Evolutionary conservation across 345 rosid genomes (phyloP).

Genomic region (Euphorbia peplus): DNA sequence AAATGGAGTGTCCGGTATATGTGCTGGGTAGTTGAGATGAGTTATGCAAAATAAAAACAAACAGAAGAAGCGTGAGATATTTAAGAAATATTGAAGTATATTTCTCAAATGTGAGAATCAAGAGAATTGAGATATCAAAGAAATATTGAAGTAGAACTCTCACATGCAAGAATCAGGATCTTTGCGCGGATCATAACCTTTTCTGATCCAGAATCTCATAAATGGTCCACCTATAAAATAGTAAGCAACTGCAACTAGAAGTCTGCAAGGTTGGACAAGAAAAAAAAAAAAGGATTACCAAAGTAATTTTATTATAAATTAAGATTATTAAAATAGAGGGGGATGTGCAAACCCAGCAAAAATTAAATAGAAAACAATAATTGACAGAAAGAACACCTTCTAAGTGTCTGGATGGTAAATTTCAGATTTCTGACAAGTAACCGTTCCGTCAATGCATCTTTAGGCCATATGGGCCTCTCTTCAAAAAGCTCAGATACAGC

Average conservation of each 20-base stretch:
- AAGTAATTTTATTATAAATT: not conserved
- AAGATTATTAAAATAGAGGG: not conserved
- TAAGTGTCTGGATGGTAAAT: conserved; percentile 55
- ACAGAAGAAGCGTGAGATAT: conserved; percentile 2
- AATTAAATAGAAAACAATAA: conserved; percentile 4
- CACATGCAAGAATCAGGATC: conserved; percentile 96
- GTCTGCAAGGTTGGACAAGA: conserved; percentile 50
- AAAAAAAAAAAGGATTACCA: conserved; percentile 11
- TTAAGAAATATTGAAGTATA: conserved; percentile 4
- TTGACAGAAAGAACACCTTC: conserved; percentile 49
- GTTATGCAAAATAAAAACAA: not conserved
- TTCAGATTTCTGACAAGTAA: conserved; percentile 64
- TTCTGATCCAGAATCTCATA: conserved; percentile 88
- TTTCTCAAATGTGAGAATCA: conserved; percentile 79
- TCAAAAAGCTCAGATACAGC: conserved; percentile 77
- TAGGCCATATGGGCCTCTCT: conserved; percentile 88
- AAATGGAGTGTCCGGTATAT: not conserved
- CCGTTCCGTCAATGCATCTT: conserved; percentile 59
- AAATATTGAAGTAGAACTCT: conserved; percentile 28
- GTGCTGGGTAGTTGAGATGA: not conserved
- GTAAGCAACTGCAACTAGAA: conserved; percentile 76
- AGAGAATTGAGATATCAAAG: conserved; percentile 43
- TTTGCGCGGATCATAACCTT: conserved; percentile 95
- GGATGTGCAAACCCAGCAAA: conserved; percentile 13
- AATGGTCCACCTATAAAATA: conserved; percentile 90